These are phyloP conservation scores for Coniophora puteana DNA, from an alignment of 1,284 basidiomycete species.

Conservation along the genomic window DNA sequence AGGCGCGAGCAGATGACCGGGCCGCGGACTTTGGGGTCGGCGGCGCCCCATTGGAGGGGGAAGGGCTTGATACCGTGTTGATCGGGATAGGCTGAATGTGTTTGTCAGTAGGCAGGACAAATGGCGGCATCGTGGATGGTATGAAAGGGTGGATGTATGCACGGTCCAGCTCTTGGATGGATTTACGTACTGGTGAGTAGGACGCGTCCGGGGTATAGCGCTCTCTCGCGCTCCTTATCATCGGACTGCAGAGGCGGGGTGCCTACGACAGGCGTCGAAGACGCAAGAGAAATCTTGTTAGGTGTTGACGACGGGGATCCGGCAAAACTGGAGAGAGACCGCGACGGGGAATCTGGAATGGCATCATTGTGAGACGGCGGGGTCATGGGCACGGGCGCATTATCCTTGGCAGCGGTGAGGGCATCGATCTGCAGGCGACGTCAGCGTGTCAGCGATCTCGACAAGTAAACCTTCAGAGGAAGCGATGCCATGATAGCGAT, in stretches of 20 bases:
- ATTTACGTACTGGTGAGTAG: conserved; percentile 65
- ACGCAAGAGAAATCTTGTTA: conserved; percentile 22
- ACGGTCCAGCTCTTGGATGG: not conserved
- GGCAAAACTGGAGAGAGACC: conserved; percentile 16
- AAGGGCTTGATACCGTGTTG: conserved; percentile 76
- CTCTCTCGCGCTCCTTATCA: conserved; percentile 69
- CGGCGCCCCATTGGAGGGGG: conserved; percentile 80
- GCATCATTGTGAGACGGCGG: conserved; percentile 18
- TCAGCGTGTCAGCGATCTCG: conserved; percentile 3
- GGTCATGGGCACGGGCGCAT: no score
- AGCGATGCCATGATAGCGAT: conserved; percentile 4
- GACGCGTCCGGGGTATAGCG: conserved; percentile 75
- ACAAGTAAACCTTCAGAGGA: not conserved
- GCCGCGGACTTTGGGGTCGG: conserved; percentile 66
- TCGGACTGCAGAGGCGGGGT: conserved; percentile 16
- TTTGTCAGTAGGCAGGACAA: conserved; percentile 11
- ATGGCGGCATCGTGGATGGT: conserved; percentile 2
- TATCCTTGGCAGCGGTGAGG: conserved; percentile 26
- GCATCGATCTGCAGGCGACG: conserved; percentile 32
- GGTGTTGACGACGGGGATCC: conserved; percentile 21
- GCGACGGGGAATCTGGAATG: conserved; percentile 21
- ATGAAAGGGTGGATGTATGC: conserved; percentile 6
- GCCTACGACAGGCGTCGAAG: conserved; percentile 26
- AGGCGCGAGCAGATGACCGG: conserved; percentile 90
- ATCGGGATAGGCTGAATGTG: conserved; percentile 58